These are phyloP conservation scores for Phallus indusiatus DNA, from an alignment of 768 basidiomycete genomes.

Conservation along the genomic window DNA sequence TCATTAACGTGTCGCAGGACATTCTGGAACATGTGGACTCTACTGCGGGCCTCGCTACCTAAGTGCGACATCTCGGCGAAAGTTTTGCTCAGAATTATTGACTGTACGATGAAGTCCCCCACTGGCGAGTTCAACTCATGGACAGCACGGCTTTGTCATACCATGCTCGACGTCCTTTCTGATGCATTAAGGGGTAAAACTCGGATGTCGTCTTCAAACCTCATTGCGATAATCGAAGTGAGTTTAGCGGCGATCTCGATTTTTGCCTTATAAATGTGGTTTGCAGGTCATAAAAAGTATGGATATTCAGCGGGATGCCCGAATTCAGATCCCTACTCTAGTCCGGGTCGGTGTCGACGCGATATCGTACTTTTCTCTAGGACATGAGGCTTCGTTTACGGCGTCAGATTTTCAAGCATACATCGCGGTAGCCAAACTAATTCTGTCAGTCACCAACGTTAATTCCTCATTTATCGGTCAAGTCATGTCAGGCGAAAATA, in stretches of 20 bases:
- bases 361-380: slow-evolving; percentile 45
- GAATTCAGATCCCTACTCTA: slow-evolving; percentile 26
- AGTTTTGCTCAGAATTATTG: slow-evolving; percentile 38
- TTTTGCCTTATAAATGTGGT: not conserved
- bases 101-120: slow-evolving; percentile 22
- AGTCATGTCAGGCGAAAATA: slow-evolving; percentile 23
- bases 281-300: not conserved
- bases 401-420: slow-evolving; percentile 48
- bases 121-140: slow-evolving; percentile 9
- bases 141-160: slow-evolving; percentile 20
- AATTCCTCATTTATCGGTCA: slow-evolving; percentile 34
- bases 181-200: slow-evolving; percentile 48
- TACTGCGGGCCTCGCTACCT: slow-evolving; percentile 44
- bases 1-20: slow-evolving; percentile 32
- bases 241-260: slow-evolving; percentile 2
- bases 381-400: slow-evolving; percentile 33
- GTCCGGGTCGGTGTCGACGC: slow-evolving; percentile 39
- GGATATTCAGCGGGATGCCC: slow-evolving; percentile 10
- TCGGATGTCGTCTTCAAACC: slow-evolving; percentile 37
- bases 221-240: slow-evolving; percentile 49
- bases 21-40: slow-evolving; percentile 49
- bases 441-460: slow-evolving; percentile 36
- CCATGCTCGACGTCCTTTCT: slow-evolving; percentile 40
- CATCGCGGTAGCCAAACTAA: slow-evolving; percentile 40
- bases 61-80: slow-evolving; percentile 37